Evolutionary conservation across 2,329 filamentous ascomycete species (phyloP).

Genomic region (Diplodia mutila): DNA sequence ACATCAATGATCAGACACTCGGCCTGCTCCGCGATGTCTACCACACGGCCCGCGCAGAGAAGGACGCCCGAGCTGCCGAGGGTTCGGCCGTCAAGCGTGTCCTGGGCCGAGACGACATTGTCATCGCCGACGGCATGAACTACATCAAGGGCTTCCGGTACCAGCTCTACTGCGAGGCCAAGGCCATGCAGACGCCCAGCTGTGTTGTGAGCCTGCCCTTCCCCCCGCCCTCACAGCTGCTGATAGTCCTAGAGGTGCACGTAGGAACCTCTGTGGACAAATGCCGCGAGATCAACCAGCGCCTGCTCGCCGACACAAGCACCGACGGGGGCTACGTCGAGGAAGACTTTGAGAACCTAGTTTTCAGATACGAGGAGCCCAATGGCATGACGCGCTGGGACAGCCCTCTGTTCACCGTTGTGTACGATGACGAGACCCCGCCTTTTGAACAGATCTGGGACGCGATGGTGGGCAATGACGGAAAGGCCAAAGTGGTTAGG

Average conservation of each 20-base stretch:
- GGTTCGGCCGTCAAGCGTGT: slow-evolving; percentile 79
- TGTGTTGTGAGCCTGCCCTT: slow-evolving; percentile 63
- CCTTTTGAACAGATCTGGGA: slow-evolving; percentile 76
- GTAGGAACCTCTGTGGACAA: slow-evolving; percentile 60
- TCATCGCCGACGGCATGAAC: slow-evolving; percentile 79
- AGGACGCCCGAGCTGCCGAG: slow-evolving; percentile 76
- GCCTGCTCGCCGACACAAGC: slow-evolving; percentile 50
- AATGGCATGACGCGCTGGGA: slow-evolving; percentile 87
- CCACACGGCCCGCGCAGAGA: slow-evolving; percentile 77
- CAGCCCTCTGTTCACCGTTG: slow-evolving; percentile 76
- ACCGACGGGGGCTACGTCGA: slow-evolving; percentile 55
- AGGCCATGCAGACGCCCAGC: slow-evolving; percentile 74
- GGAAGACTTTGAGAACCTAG: slow-evolving; percentile 75
- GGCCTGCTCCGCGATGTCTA: slow-evolving; percentile 73
- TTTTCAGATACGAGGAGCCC: slow-evolving; percentile 84
- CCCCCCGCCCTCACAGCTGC: slow-evolving; percentile 18
- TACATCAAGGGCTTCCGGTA: slow-evolving; percentile 93
- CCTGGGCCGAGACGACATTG: slow-evolving; percentile 72
- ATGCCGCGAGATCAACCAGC: slow-evolving; percentile 64
- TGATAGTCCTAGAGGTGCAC: slow-evolving; percentile 55
- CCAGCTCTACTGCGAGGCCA: slow-evolving; percentile 82
- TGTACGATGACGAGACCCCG: slow-evolving; percentile 73
- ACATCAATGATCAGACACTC: slow-evolving; percentile 73
- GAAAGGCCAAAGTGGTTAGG: slow-evolving; percentile 67
- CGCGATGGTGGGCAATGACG: slow-evolving; percentile 62